phyloP scores from a whole-genome alignment of 139 green algal genomes.

The Picochlorum sp. region DNA sequence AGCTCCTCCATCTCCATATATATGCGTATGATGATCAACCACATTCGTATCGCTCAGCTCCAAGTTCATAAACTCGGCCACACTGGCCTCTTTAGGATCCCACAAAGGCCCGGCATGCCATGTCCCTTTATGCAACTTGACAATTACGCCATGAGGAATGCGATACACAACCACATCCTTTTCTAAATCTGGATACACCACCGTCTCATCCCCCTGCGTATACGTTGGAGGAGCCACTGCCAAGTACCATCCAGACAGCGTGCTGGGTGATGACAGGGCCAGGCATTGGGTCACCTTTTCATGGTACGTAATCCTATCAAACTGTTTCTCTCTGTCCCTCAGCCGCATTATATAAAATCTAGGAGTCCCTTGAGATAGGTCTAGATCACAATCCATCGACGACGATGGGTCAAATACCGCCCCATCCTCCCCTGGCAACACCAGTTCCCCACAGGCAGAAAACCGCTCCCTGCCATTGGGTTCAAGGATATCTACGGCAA shows the following conservation, averaged over 20 bases:
- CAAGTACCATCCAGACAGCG: conserved; percentile 63
- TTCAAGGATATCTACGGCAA: no score
- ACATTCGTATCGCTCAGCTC: conserved; percentile 93
- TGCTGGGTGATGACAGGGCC: conserved; percentile 24
- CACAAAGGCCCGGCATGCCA: conserved; percentile 56
- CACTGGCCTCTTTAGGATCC: conserved; percentile 11
- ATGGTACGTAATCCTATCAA: conserved; percentile 90
- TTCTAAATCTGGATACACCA: conserved; percentile 26
- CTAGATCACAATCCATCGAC: background rate
- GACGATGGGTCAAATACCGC: background rate
- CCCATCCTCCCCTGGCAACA: background rate
- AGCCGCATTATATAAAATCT: conserved; percentile 96
- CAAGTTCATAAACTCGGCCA: conserved; percentile 91
- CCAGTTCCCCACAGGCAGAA: background rate
- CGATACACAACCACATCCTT: conserved; percentile 40
- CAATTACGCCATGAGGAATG: conserved; percentile 34
- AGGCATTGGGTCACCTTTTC: conserved; percentile 67
- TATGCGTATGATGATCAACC: conserved; percentile 83
- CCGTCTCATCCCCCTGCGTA: conserved; percentile 14
- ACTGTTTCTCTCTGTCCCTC: conserved; percentile 46
- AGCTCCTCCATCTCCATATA: conserved; percentile 33
- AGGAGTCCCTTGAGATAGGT: background rate
- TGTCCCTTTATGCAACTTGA: conserved; percentile 55
- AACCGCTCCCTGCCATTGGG: background rate
- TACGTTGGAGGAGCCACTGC: conserved; percentile 55